These are phyloP conservation scores for Globisporangium iwayamae DNA, from an alignment of 352 stramenopile genomes.

Conservation along the genomic window DNA sequence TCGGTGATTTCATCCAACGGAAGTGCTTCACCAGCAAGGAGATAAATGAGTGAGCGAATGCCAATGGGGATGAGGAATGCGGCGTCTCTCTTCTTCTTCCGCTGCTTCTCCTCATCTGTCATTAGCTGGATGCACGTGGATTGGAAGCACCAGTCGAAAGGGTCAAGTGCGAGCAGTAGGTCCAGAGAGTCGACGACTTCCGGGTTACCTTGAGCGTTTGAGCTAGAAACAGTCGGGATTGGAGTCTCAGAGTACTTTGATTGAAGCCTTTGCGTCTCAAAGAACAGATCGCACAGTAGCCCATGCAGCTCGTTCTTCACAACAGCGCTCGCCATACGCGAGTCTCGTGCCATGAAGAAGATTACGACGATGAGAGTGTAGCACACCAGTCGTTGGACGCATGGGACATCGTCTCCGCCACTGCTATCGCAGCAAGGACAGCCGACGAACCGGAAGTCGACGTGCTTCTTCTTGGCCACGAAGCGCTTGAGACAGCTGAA, in stretches of 20 bases:
- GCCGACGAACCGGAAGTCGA: background rate
- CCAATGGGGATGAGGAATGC: constrained; percentile 43
- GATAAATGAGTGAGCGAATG: constrained; percentile 26
- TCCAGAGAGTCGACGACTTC: constrained; percentile 29
- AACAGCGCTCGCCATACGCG: constrained; percentile 26
- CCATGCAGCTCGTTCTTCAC: constrained; percentile 38
- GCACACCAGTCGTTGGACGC: constrained; percentile 24
- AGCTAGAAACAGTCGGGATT: background rate
- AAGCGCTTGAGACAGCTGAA: constrained; percentile 38
- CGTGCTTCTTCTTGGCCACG: constrained; percentile 14
- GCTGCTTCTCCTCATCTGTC: constrained; percentile 12
- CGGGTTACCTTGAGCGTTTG: background rate
- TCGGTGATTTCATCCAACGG: constrained; percentile 54
- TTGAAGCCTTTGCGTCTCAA: background rate
- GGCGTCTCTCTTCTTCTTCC: constrained; percentile 1
- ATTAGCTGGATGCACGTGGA: constrained; percentile 24
- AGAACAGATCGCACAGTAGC: constrained; percentile 28
- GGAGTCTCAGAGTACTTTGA: background rate
- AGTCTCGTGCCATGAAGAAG: constrained; percentile 34
- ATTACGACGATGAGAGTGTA: constrained; percentile 32
- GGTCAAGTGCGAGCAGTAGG: constrained; percentile 40
- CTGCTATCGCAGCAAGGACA: constrained; percentile 15
- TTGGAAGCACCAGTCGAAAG: constrained; percentile 60
- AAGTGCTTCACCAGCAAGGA: constrained; percentile 31
- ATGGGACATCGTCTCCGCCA: constrained; percentile 6